Base-by-base conservation (phyloP, 2,329 filamentous ascomycete species). In the Sordariomycetes sp. region DNA sequence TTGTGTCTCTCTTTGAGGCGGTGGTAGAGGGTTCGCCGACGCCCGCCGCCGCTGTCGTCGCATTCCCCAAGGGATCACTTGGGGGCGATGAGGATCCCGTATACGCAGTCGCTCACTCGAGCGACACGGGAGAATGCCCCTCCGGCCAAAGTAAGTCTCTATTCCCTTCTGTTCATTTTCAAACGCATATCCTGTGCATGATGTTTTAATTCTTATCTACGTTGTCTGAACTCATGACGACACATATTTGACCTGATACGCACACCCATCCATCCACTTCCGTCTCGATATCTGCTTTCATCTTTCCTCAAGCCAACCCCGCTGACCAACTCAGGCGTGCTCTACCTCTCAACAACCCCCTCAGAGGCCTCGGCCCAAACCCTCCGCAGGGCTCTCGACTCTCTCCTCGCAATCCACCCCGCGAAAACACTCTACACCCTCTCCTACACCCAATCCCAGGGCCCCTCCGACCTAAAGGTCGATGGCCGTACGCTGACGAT, bases 151-250 rank as follows among this genome's bases (percentile, higher is more conserved):
- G 92, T 99, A 81, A 90, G 92, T 88, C 53, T 53, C 15, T 17
- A 13, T 10, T n/a, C 58, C 24, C 25, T 25, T 32, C 39, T 50
- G 59, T 60, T 61, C 2, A 28, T 55, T 13, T 45, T 48, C 61
- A 57, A 61, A 59, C 55, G 60, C 60, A 48, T 61, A 61, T 59
- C 60, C 58, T 45, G 55, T 57, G 52, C 65, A 87, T 90, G 92
- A 96, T 97, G 91, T 77, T 78, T 72, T 80, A 95, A 94, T 89
- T 91, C 91, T 97, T 97, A 97, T 96, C 92, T 96, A 97, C 92
- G 96, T 97, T 97, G 90, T 88, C 92, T 91, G 92, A 95, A 87
- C 74, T 75, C 20, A 24, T 25, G 32, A 39, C 6, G 45, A 50
- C 45, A 13, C 5, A 8, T 8, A 12, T 50, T 50, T 24, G 12